Evolutionary conservation across 768 basidiomycete species (phyloP), one percentile per base, ranked within the genome.

Genomic region (Podaxis mareebaensis): DNA sequence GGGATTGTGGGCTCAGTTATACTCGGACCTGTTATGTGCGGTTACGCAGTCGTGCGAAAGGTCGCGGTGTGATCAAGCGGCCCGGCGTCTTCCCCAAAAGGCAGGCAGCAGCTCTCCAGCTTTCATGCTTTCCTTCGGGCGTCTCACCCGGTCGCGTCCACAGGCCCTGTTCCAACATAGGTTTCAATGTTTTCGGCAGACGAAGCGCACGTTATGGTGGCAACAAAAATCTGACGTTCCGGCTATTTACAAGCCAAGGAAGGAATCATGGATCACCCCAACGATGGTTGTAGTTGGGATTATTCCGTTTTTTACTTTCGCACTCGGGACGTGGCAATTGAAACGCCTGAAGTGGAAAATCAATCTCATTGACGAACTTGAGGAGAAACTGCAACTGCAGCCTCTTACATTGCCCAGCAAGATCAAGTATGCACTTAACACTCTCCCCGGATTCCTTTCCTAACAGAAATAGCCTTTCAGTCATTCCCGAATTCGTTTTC

Each of bases 321-420:
- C 83, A 15, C 79, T 99, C 65, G 96, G 97, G 17, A 85, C 87
- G 20, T 99, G 96, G 96, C 97, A 99, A 76, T 79, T 99, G 36
- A 85, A 93, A 68, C 86, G 97, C 53, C 83, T 99, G 33, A 85
- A 92, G 73, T 99, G 97, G 97, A 99, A 99, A 76, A 80, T 96
- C 51, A 85, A 86, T 58, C 81, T 99, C 56, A 98, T 99, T 65
- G 93, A 97, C 67, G 93, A 98, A 70, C 81, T 99, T 39, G 91
- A 97, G 72, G 88, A 92, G 75, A 96, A 97, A 76, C 77, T 99
- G 39, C 83, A 90, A 65, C 81, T 90, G 15, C 86, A 85, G 36
- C 90, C 96, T 0, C 84, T 99, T 61, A 70, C 79, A 26, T 78
- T 99, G 30, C 97, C 97, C 1, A 83, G 81, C 52, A 85, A 85